A percentile compares a stretch with the other conserved stretches of the same genome.
phyloP scores from a whole-genome alignment of 2,329 filamentous ascomycete species.

The Juglanconis oblonga region DNA sequence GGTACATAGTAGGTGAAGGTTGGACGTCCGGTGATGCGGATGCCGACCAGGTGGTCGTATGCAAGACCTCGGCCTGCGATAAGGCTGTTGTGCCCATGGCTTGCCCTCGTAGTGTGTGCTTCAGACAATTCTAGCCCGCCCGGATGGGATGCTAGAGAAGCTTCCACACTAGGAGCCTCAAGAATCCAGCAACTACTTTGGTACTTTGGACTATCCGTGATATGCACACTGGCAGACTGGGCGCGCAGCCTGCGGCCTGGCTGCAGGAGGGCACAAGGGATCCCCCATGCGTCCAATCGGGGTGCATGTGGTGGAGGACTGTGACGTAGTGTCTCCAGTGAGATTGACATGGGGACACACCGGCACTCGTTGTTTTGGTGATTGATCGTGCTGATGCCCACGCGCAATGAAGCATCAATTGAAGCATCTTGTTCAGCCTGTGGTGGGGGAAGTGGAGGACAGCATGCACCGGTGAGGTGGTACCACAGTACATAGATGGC shows the following conservation, averaged over 20 bases:
- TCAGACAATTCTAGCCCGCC: no score
- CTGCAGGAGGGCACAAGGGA: background rate
- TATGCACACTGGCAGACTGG: no score
- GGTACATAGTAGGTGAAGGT: no score
- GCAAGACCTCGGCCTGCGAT: conserved; percentile 5
- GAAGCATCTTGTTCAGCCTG: background rate
- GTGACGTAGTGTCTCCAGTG: background rate
- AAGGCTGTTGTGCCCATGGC: background rate
- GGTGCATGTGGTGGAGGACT: background rate
- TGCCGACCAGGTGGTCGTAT: conserved; percentile 4
- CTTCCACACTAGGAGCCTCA: background rate
- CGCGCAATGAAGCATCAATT: background rate
- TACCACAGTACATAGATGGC: no score
- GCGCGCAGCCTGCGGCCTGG: background rate
- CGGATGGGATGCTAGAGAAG: background rate
- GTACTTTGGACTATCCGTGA: no score
- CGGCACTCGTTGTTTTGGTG: background rate
- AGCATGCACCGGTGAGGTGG: no score
- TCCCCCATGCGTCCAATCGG: background rate
- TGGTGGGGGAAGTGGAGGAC: no score
- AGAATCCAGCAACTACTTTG: background rate
- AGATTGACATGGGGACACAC: background rate
- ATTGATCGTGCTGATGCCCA: background rate
- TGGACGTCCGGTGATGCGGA: conserved; percentile 7
- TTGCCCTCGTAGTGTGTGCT: background rate